Base-by-base conservation (phyloP, 2,329 filamentous ascomycete species). In the Tolypocladium sp. region DNA sequence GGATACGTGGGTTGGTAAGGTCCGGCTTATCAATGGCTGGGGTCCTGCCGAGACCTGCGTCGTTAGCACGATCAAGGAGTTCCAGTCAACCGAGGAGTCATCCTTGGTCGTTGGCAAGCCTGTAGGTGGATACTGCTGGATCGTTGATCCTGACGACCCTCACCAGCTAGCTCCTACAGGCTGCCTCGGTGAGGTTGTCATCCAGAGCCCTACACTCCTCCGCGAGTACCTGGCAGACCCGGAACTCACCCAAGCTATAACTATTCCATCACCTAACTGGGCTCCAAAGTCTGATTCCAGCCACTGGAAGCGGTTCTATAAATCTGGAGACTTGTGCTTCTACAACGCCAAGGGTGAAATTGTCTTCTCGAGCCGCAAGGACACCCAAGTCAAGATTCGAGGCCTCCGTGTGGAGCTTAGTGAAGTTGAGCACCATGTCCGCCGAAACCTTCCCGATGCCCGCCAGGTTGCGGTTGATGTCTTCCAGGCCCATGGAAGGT, bases 401-500 rank as follows among this genome's bases (percentile, higher is more conserved):
- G 65, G 65, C 4, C 56, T 59, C 13, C 60, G 65, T 13, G 57
- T 66, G n/a, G 64, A 65, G 53, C 54, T 62, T 27, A 57, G 60
- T 20, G 61, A 65, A 38, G 54, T 65, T 20, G 63, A 65, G 53
- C 37, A 62, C 33, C 27, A 25, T 2, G 56, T 64, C 8, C 40
- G 58, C 12, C 35, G 44, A 17, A 37, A 22, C 4, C 55, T 58
- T 2, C 33, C 35, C n/a, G 20, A 6, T 6, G 25, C 40, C 8
- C 10, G 7, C 0, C 7, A 55, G 2, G 53, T 55, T 22, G 53
- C 53, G 1, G 53, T 55, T 2, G 53, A 55, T 9, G 8, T 41
- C 6, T 13, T 40, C 2, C 35, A 30, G 27, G 4, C 2, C 22
- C 8, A 13, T 4, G 13, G 8, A 6, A 10, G n/a, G 35, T 5